Base-by-base conservation (phyloP, 2,329 filamentous ascomycete species). In the Xylariaceae sp. region DNA sequence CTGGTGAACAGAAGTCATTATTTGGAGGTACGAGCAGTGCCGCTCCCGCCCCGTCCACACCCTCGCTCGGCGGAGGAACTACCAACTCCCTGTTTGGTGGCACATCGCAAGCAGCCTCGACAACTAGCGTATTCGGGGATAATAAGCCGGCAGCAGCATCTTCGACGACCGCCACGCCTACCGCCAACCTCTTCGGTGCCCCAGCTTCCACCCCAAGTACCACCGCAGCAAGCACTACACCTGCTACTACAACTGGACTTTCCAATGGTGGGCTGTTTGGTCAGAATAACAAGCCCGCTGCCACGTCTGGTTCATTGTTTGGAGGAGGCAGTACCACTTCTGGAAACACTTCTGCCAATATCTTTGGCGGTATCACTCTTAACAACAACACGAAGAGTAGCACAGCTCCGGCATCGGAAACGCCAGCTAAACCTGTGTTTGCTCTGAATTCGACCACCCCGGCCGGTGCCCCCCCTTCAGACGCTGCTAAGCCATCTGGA, bases 371-470 rank as follows among this genome's bases (percentile, higher is more conserved):
- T 28, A 17, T 44, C 12, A 45, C 31, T 29, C 31, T 47, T 11
- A 49, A 41, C 38, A 49, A 41, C 38, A 47, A 30, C 15, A 48
- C 52, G 12, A 6, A 7, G 7, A 11, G 21, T 24, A 24, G 21
- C 21, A 11, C 21, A 11, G 21, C 21, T 11, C 21, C 21, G 21
- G 6, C 21, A 7, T 32, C 57, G 18, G 47, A 63, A 14, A 70
- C 67, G 14, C 67, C 67, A 18, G 64, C 65, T n/a, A 76, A 75
- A 55, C 66, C 71, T 12, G 43, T 64, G 37, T 68, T 74, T 39
- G 50, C 54, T n/a, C 51, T 74, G 23, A 61, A 64, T 38, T 76
- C 73, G 13, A 76, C 73, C 2, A 76, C 74, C 24, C 73, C 74
- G 12, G 73, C 73, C 15, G 74, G 74, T 24, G 67, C 69, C n/a